phyloP scores from a whole-genome alignment of 257 asterid genomes.

The Nicotiana undulata region DNA sequence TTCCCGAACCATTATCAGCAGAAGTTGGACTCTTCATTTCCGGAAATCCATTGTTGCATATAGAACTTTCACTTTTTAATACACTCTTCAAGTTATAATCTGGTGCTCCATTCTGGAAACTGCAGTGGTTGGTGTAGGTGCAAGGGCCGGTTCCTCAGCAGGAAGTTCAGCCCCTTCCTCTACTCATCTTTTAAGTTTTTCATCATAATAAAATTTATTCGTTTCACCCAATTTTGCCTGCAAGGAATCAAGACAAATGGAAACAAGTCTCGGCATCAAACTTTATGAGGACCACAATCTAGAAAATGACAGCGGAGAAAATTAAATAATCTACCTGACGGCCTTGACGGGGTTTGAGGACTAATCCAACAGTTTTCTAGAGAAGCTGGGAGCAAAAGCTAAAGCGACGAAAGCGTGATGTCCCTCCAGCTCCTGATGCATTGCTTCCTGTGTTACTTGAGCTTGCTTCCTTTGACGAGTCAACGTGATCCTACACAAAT shows the following conservation, averaged over 20 bases:
- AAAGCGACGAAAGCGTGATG: background rate
- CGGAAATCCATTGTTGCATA: conserved; percentile 39
- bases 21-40: conserved; percentile 49
- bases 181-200: conserved; percentile 91
- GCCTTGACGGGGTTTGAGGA: conserved; percentile 30
- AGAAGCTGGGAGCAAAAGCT: conserved; percentile 30
- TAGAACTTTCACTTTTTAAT: conserved; percentile 46
- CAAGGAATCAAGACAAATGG: background rate
- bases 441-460: conserved; percentile 38
- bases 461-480: conserved; percentile 52
- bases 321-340: conserved; percentile 23
- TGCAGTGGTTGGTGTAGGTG: conserved; percentile 77
- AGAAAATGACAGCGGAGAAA: background rate
- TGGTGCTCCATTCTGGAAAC: conserved; percentile 66
- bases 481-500: conserved; percentile 43
- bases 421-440: conserved; percentile 27
- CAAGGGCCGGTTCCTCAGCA: conserved; percentile 57
- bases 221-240: conserved; percentile 93
- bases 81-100: conserved; percentile 68
- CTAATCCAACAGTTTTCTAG: conserved; percentile 37
- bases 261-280: background rate
- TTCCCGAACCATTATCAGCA: conserved; percentile 58
- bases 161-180: conserved; percentile 86
- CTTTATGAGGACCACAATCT: background rate
- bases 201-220: conserved; percentile 83